These are phyloP conservation scores for Cadophora sp. DNA, from an alignment of 2,329 filamentous ascomycete species.

Conservation along the genomic window DNA sequence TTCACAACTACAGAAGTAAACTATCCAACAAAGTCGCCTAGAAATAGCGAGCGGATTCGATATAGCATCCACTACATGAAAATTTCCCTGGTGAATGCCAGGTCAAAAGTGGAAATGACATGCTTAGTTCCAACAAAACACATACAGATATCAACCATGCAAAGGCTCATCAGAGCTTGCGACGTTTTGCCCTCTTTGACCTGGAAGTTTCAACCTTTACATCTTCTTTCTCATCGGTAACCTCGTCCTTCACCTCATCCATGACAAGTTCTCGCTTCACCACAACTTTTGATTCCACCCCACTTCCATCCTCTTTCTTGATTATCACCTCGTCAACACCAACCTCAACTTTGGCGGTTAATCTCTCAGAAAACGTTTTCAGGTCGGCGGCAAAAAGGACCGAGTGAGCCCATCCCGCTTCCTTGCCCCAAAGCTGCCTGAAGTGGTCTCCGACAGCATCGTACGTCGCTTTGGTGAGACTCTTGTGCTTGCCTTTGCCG, in stretches of 20 bases:
- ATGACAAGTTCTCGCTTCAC: slow-evolving; percentile 37
- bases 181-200: slow-evolving; percentile 39
- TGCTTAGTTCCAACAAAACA: not conserved
- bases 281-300: slow-evolving; percentile 33
- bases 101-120: too few relatives aligned
- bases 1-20: too few relatives aligned
- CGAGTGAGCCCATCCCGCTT: slow-evolving; percentile 97
- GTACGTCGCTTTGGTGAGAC: slow-evolving; percentile 87
- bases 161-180: slow-evolving; percentile 29
- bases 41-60: too few relatives aligned
- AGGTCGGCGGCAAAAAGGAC: slow-evolving; percentile 96
- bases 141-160: not conserved
- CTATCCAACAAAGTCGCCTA: too few relatives aligned
- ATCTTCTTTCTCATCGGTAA: slow-evolving; percentile 31
- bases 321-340: slow-evolving; percentile 52
- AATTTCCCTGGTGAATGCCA: too few relatives aligned
- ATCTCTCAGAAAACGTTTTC: slow-evolving; percentile 76
- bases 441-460: slow-evolving; percentile 92
- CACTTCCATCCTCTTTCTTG: slow-evolving; percentile 42
- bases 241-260: slow-evolving; percentile 34
- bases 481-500: slow-evolving; percentile 80
- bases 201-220: slow-evolving; percentile 36
- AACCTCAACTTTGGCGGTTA: slow-evolving; percentile 54
- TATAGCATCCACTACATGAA: too few relatives aligned
- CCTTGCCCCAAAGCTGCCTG: slow-evolving; percentile 84